phyloP scores from a whole-genome alignment of 2,329 filamentous ascomycete genomes.

The Beauveria sp. region DNA sequence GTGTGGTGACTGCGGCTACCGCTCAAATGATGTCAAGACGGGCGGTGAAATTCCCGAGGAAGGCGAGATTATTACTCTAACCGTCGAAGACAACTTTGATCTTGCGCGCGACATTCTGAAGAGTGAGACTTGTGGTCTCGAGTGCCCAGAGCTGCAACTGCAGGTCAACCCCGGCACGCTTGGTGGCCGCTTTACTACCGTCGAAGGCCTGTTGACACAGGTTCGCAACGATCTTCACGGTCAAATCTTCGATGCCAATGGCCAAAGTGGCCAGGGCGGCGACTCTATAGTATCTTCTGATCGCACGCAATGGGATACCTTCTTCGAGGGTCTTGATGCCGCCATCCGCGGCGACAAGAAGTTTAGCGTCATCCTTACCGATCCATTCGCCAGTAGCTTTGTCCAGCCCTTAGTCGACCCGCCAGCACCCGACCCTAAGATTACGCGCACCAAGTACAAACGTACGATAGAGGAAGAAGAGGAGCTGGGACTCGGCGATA shows the following conservation, averaged over 20 bases:
- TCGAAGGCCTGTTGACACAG: slow-evolving; percentile 88
- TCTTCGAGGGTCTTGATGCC: slow-evolving; percentile 68
- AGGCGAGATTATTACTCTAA: slow-evolving; percentile 75
- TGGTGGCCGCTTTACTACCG: slow-evolving; percentile 91
- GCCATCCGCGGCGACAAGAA: slow-evolving; percentile 74
- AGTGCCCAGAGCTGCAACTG: slow-evolving; percentile 80
- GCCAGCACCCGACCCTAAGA: slow-evolving; percentile 62
- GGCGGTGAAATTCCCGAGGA: slow-evolving; percentile 84
- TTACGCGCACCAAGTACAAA: slow-evolving; percentile 74
- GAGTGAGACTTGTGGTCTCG: slow-evolving; percentile 81
- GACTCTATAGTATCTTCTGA: slow-evolving; percentile 66
- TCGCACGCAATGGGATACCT: slow-evolving; percentile 66
- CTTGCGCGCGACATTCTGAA: slow-evolving; percentile 91
- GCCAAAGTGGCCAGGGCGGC: slow-evolving; percentile 48
- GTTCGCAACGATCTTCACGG: slow-evolving; percentile 81
- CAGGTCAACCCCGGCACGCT: slow-evolving; percentile 89
- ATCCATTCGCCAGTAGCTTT: slow-evolving; percentile 88
- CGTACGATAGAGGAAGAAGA: slow-evolving; percentile 90
- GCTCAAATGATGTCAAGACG: slow-evolving; percentile 95
- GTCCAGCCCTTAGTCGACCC: slow-evolving; percentile 84
- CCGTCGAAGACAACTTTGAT: slow-evolving; percentile 62
- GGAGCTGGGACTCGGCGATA: slow-evolving; percentile 81
- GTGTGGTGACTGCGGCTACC: slow-evolving; percentile 87
- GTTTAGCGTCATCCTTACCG: slow-evolving; percentile 77
- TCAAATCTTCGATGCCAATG: slow-evolving; percentile 78